Conservation (phyloP, 1,139 yeast species). For the Insectozyma bohioensis region DNA sequence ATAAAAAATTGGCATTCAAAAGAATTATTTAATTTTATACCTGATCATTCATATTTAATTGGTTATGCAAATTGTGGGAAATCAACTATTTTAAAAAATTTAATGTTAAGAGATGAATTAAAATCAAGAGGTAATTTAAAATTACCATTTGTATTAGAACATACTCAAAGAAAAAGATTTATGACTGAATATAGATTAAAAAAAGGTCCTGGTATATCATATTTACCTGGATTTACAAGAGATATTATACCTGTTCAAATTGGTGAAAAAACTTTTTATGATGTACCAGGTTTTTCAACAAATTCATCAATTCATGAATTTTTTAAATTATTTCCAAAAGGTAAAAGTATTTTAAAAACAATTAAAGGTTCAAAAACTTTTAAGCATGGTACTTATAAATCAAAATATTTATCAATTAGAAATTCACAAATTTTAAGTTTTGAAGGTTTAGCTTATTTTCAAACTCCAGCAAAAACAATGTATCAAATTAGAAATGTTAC, state of each 20-base stretch:
- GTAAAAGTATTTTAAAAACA: constrained; percentile 31
- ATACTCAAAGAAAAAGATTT: constrained; percentile 15
- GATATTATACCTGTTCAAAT: constrained; percentile 38
- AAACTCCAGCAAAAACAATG: constrained; percentile 40
- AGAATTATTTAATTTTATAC: constrained; percentile 30
- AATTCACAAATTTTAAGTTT: constrained; percentile 49
- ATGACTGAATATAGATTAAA: constrained; percentile 18
- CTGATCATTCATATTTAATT: constrained; percentile 51
- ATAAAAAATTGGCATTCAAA: constrained; percentile 52
- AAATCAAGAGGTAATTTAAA: constrained; percentile 9
- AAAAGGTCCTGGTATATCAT: constrained; percentile 48
- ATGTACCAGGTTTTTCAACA: constrained; percentile 57
- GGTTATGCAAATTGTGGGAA: constrained; percentile 83
- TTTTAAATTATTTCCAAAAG: constrained; percentile 24
- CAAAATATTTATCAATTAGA: constrained; percentile 39
- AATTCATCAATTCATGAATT: constrained; percentile 25
- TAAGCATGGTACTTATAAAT: constrained; percentile 34
- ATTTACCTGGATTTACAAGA: constrained; percentile 59
- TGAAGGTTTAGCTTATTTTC: constrained; percentile 61
- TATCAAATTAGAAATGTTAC: constrained; percentile 42
- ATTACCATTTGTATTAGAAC: constrained; percentile 10
- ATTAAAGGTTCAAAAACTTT: constrained; percentile 37
- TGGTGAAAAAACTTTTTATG: constrained; percentile 36
- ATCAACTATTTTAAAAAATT: constrained; percentile 58
- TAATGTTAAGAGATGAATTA: constrained; percentile 31